A percentile compares a stretch with the other conserved stretches of the same genome.
These are phyloP conservation scores for Trichosporon asahii DNA, from an alignment of 1,284 basidiomycete genomes.

Conservation along the genomic window DNA sequence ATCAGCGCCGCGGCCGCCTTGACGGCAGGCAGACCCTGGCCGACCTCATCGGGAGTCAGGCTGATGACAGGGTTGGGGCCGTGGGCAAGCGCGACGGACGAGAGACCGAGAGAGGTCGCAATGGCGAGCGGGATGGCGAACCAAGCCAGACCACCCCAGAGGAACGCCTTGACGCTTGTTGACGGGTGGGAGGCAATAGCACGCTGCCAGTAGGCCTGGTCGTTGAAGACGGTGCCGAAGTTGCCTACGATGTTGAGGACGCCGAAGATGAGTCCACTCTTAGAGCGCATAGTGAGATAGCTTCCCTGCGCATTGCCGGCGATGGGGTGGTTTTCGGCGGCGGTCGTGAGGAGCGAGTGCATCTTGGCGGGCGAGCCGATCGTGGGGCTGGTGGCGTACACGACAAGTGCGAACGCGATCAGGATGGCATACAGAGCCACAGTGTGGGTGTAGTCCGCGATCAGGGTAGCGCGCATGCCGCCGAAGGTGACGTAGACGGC, in stretches of 20 bases:
- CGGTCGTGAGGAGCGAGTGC: conserved; percentile 57
- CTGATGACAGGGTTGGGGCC: conserved; percentile 55
- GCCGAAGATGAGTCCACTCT: conserved; percentile 79
- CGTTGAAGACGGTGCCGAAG: conserved; percentile 58
- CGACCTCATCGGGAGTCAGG: conserved; percentile 66
- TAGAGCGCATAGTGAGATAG: conserved; percentile 73
- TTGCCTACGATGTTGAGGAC: conserved; percentile 67
- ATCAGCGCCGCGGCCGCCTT: conserved; percentile 69
- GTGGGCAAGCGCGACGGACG: conserved; percentile 68
- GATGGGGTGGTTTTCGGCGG: conserved; percentile 55
- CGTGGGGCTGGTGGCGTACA: conserved; percentile 65
- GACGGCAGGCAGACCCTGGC: conserved; percentile 73
- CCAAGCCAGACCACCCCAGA: conserved; percentile 85
- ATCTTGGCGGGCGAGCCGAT: conserved; percentile 59
- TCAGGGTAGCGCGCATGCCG: conserved; percentile 55
- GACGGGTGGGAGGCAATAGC: conserved; percentile 80
- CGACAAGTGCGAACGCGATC: conserved; percentile 61
- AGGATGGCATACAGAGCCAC: conserved; percentile 71
- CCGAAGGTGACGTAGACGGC: conserved; percentile 56
- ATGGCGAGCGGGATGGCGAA: conserved; percentile 73
- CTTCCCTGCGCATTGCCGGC: conserved; percentile 61
- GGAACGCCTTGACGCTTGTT: conserved; percentile 80
- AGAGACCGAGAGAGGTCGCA: conserved; percentile 61
- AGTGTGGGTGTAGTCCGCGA: conserved; percentile 67
- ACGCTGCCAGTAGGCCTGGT: conserved; percentile 62